Conservation (phyloP, 192 early-diverging fungal genomes). For the Phlyctochytrium arcticum region DNA sequence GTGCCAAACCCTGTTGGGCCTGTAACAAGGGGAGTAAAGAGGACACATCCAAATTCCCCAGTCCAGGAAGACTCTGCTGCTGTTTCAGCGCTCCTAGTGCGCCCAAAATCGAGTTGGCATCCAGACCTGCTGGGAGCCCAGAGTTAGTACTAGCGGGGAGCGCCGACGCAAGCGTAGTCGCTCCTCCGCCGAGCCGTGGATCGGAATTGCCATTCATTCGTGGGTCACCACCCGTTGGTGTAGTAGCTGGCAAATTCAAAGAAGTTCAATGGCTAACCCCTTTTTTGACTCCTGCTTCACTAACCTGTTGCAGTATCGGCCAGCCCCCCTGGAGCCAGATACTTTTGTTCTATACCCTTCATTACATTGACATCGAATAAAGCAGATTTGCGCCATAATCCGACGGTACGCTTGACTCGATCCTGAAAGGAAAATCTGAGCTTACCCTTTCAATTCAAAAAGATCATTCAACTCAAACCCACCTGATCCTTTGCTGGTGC, state of each 20-base stretch:
- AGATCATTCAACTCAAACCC: no score
- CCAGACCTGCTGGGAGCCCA: background rate
- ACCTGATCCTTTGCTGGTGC: conserved; percentile 47
- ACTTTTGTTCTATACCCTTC: conserved; percentile 28
- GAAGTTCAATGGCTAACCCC: no score
- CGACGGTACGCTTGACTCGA: conserved; percentile 44
- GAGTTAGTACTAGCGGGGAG: background rate
- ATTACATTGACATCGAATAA: conserved; percentile 35
- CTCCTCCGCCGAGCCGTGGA: conserved; percentile 5
- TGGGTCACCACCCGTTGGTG: no score
- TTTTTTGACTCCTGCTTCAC: no score
- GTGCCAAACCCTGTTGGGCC: background rate
- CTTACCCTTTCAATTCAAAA: no score
- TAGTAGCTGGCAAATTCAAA: no score
- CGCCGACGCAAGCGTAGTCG: background rate
- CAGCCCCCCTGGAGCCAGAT: conserved; percentile 9
- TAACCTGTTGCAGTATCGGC: no score
- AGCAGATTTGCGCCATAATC: conserved; percentile 41
- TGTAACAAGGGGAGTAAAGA: conserved; percentile 7
- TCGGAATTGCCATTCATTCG: background rate
- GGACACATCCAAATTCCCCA: conserved; percentile 2
- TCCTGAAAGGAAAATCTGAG: conserved; percentile 37
- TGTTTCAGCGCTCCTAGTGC: conserved; percentile 4
- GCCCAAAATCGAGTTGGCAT: conserved; percentile 7
- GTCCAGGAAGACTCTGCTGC: background rate